These are phyloP conservation scores for Hanseniaspora meyeri DNA, from an alignment of 805 yeast species.

Conservation along the genomic window DNA sequence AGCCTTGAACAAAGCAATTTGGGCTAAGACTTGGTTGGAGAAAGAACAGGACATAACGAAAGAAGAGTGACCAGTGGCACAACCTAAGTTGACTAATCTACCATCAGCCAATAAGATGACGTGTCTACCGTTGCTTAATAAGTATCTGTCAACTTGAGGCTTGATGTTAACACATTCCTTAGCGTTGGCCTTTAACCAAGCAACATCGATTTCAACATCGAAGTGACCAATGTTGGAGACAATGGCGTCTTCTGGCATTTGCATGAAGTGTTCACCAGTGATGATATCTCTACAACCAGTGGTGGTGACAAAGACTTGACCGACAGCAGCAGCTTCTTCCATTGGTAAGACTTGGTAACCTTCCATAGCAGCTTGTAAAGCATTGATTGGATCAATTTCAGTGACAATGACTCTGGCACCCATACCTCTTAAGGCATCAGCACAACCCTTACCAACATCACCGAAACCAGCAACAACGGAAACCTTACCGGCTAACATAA, in stretches of 20 bases:
- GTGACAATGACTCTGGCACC: slow-evolving; percentile 98
- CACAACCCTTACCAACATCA: slow-evolving; percentile 99
- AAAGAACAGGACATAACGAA: slow-evolving; percentile 99
- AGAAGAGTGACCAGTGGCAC: slow-evolving; percentile 99
- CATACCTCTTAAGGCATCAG: slow-evolving; percentile 96
- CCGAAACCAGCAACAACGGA: slow-evolving; percentile 99
- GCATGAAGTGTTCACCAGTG: slow-evolving; percentile 71
- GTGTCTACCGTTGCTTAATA: slow-evolving; percentile 81
- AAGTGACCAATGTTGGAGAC: slow-evolving; percentile 99
- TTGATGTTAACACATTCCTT: slow-evolving; percentile 89
- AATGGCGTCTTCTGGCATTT: slow-evolving; percentile 98
- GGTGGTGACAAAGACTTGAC: slow-evolving; percentile 97
- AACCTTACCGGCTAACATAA: slow-evolving; percentile 98
- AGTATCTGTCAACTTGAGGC: slow-evolving; percentile 98
- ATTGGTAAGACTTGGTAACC: slow-evolving; percentile 95
- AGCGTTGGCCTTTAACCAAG: slow-evolving; percentile 94
- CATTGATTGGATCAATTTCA: slow-evolving; percentile 97
- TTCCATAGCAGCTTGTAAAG: slow-evolving; percentile 97
- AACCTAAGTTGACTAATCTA: slow-evolving; percentile 97
- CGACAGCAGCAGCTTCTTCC: slow-evolving; percentile 82
- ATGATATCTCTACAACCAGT: slow-evolving; percentile 99
- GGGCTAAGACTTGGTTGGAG: slow-evolving; percentile 99
- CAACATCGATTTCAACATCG: slow-evolving; percentile 97
- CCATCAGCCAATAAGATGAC: slow-evolving; percentile 95
- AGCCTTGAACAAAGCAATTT: slow-evolving; percentile 91